phyloP scores from a whole-genome alignment of 2,329 filamentous ascomycete genomes.

The Cryphonectria naterciae region DNA sequence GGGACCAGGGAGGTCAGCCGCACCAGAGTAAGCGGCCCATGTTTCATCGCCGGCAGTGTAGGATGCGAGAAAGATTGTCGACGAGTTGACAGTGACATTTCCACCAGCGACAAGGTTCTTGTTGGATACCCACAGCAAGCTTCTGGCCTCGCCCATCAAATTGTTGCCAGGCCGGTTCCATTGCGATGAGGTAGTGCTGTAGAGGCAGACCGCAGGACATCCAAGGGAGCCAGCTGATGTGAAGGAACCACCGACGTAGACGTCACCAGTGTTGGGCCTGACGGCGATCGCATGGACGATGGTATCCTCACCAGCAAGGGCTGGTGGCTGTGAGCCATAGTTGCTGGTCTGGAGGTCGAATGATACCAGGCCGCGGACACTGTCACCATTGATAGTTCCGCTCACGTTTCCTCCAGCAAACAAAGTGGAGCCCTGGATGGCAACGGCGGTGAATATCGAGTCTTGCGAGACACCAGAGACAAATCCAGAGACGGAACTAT shows the following conservation, averaged over 20 bases:
- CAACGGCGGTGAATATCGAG: constrained; percentile 76
- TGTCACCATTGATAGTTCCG: constrained; percentile 66
- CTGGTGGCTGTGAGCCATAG: constrained; percentile 74
- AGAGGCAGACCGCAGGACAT: constrained; percentile 82
- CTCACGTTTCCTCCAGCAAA: constrained; percentile 83
- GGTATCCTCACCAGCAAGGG: constrained; percentile 70
- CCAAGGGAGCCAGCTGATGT: constrained; percentile 79
- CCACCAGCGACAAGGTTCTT: constrained; percentile 78
- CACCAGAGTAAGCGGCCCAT: constrained; percentile 69
- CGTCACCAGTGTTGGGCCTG: constrained; percentile 69
- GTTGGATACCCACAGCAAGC: constrained; percentile 76
- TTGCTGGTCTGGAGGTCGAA: constrained; percentile 73
- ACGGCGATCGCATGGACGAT: constrained; percentile 77
- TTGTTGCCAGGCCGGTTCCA: constrained; percentile 81
- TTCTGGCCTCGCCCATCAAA: constrained; percentile 70
- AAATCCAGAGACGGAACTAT: constrained; percentile 68
- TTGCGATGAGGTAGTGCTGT: constrained; percentile 69
- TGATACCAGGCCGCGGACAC: constrained; percentile 74
- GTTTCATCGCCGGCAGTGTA: constrained; percentile 70
- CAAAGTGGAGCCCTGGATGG: constrained; percentile 67
- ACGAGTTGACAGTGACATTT: constrained; percentile 70
- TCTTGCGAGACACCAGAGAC: constrained; percentile 66
- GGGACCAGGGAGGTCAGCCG: constrained; percentile 74
- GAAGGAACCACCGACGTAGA: constrained; percentile 89
- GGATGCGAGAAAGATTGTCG: constrained; percentile 67